Evolutionary conservation across 345 rosid species (phyloP).

Genomic region (Ailanthus altissimus): DNA sequence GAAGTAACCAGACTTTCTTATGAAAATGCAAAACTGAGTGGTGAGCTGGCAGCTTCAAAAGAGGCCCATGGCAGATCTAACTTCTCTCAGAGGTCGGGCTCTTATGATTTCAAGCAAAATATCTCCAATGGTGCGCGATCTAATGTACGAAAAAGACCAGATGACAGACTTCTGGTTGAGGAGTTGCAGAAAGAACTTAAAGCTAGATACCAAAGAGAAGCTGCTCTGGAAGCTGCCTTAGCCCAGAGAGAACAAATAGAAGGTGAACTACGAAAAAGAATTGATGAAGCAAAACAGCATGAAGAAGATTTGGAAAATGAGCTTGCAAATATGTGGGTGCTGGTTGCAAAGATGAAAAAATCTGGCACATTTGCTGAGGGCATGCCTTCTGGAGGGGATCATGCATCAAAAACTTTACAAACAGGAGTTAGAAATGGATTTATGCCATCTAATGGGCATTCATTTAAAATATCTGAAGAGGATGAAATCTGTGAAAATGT

Average conservation of each 20-base stretch:
- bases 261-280: conserved; percentile 44
- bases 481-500: conserved; percentile 26
- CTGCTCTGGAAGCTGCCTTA: conserved; percentile 40
- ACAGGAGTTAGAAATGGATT: conserved; percentile 30
- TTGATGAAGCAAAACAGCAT: conserved; percentile 51
- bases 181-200: conserved; percentile 53
- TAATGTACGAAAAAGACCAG: conserved; percentile 24
- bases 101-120: conserved; percentile 33
- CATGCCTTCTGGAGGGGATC: conserved; percentile 20
- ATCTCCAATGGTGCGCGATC: conserved; percentile 17
- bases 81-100: conserved; percentile 32
- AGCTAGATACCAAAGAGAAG: conserved; percentile 45
- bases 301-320: conserved; percentile 59
- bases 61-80: conserved; percentile 38
- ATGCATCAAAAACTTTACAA: conserved; percentile 22
- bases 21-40: conserved; percentile 58
- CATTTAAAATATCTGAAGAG: conserved; percentile 26
- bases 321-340: conserved; percentile 67
- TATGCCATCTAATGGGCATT: conserved; percentile 28
- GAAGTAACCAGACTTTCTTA: conserved; percentile 72
- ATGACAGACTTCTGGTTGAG: conserved; percentile 34
- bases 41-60: conserved; percentile 49
- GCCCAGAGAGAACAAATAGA: conserved; percentile 43
- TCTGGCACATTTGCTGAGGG: conserved; percentile 34
- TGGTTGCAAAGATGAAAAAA: conserved; percentile 51